phyloP scores from a whole-genome alignment of 495 filamentous ascomycete species.

The Cenococcum geophilum region DNA sequence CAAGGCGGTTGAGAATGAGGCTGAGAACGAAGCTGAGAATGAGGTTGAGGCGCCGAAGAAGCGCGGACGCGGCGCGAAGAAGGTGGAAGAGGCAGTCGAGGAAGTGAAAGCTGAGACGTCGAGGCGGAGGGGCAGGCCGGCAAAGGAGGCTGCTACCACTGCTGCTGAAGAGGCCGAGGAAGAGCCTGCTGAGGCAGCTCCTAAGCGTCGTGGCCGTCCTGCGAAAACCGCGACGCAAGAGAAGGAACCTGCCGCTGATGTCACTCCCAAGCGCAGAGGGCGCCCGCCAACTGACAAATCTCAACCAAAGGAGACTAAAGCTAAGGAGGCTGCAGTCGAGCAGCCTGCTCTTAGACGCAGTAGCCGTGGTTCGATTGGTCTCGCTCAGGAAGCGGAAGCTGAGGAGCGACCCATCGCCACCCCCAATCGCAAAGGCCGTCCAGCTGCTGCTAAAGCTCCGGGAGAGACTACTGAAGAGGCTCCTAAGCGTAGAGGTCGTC shows the following conservation, averaged over 20 bases:
- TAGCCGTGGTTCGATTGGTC: neutral
- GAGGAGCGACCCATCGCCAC: neutral
- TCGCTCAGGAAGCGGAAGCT: neutral
- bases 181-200: neutral
- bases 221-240: neutral
- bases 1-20: neutral
- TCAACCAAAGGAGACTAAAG: too few relatives aligned
- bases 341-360: neutral
- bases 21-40: neutral
- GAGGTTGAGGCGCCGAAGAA: neutral
- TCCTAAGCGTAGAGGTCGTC: neutral
- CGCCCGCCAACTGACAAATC: neutral
- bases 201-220: conserved; percentile 5
- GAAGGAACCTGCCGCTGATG: neutral
- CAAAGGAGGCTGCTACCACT: neutral
- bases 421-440: neutral
- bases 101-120: neutral
- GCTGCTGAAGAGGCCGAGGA: neutral
- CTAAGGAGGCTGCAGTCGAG: neutral
- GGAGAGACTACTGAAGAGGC: neutral
- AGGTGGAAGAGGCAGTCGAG: neutral
- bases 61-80: neutral
- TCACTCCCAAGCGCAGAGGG: neutral
- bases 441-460: neutral
- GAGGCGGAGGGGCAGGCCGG: neutral